phyloP scores from a whole-genome alignment of 371 early-diverging fungal species.

The Smittium culicis region DNA sequence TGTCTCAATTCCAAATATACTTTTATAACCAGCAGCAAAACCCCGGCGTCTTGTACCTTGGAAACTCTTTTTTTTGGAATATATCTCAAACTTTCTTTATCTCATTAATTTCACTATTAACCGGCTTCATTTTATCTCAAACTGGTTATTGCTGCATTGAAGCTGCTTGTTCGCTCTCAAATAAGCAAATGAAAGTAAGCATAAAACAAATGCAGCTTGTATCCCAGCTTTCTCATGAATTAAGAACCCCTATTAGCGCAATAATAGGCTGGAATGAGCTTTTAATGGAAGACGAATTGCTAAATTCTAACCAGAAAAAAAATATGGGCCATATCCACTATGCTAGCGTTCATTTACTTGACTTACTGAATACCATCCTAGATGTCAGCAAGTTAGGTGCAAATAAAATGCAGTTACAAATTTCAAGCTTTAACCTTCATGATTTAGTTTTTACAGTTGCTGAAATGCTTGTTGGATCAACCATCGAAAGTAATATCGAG shows the following conservation, averaged over 20 bases:
- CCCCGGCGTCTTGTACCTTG: not conserved
- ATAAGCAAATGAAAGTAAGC: not conserved
- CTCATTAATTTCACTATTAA: not conserved
- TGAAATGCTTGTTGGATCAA: slow-evolving; percentile 30
- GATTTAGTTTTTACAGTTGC: slow-evolving; percentile 28
- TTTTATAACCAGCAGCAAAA: not conserved
- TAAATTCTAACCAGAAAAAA: slow-evolving; percentile 21
- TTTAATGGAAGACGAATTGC: slow-evolving; percentile 27
- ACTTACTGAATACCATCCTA: slow-evolving; percentile 29
- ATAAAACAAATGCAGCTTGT: slow-evolving; percentile 10
- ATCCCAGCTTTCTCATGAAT: slow-evolving; percentile 13
- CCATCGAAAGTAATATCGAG: slow-evolving; percentile 29
- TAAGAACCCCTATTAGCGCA: slow-evolving; percentile 28
- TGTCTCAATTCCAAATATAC: not conserved
- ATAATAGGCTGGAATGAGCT: slow-evolving; percentile 34
- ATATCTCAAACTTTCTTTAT: not conserved
- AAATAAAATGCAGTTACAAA: slow-evolving; percentile 25
- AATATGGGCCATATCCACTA: slow-evolving; percentile 29
- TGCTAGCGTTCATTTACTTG: slow-evolving; percentile 26
- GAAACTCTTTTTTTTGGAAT: not conserved
- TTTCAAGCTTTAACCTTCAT: slow-evolving; percentile 27
- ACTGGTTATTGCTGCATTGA: not conserved
- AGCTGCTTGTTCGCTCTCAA: not conserved
- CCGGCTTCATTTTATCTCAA: not conserved
- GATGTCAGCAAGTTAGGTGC: slow-evolving; percentile 34